These are phyloP conservation scores for Fusarium longipes DNA, from an alignment of 2,329 filamentous ascomycete species.

Conservation along the genomic window DNA sequence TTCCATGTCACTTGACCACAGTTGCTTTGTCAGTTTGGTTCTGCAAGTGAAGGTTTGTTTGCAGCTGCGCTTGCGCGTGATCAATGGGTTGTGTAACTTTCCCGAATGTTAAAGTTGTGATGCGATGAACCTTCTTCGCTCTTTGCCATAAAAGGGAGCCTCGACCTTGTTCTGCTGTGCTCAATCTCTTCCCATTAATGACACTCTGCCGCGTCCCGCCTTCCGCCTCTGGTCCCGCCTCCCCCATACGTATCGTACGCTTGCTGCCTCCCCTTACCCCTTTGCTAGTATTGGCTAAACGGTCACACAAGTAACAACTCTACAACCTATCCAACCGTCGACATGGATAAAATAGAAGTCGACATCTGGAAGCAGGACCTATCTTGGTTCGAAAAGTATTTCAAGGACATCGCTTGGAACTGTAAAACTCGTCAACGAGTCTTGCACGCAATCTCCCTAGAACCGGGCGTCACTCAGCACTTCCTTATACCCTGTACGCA, in stretches of 20 bases:
- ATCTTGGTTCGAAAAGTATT: constrained; percentile 1
- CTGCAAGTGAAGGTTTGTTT: background rate
- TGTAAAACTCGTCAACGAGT: background rate
- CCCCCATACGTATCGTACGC: background rate
- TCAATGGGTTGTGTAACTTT: background rate
- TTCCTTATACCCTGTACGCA: background rate
- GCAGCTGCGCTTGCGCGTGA: background rate
- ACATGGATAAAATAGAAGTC: constrained; percentile 2
- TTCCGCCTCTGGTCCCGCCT: no score
- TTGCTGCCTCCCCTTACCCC: no score
- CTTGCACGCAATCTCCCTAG: background rate
- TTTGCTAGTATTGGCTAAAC: no score
- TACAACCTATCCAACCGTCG: background rate
- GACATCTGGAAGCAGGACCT: constrained; percentile 5
- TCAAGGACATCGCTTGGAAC: background rate
- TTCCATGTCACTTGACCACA: background rate
- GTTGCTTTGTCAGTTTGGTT: background rate
- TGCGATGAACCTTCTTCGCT: background rate
- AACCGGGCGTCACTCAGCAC: background rate
- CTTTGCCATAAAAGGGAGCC: background rate
- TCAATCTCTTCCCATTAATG: background rate
- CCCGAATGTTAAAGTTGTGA: background rate
- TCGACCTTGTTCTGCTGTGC: background rate
- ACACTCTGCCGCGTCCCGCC: background rate
- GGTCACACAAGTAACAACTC: background rate